Percentiles rank a stretch among this genome's conserved stretches.
phyloP scores from a whole-genome alignment of 208 protist species.

The Angomonas deanei region DNA sequence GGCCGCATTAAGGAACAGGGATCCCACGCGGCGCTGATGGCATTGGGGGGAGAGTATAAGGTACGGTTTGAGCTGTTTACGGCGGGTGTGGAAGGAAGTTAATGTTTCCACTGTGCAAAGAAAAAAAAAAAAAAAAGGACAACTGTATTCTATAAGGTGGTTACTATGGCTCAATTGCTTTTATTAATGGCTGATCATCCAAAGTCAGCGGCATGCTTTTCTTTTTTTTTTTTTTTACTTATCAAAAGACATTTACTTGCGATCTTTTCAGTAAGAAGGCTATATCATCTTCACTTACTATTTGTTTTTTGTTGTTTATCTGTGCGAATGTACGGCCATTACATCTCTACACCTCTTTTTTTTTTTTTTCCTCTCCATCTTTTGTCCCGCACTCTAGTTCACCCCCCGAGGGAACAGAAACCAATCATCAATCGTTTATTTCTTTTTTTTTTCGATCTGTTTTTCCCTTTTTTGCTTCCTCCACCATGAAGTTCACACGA shows the following conservation, averaged over 20 bases:
- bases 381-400: too few relatives aligned
- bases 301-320: not conserved
- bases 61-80: conserved; percentile 56
- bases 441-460: conserved; percentile 2
- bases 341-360: not conserved
- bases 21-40: conserved; percentile 77
- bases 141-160: too few relatives aligned
- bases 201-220: not conserved
- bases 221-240: conserved; percentile 9
- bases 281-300: too few relatives aligned
- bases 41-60: conserved; percentile 61
- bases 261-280: too few relatives aligned
- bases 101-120: conserved; percentile 3
- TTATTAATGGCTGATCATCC: too few relatives aligned
- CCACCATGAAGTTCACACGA: too few relatives aligned
- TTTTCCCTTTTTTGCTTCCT: too few relatives aligned
- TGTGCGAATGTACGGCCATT: not conserved
- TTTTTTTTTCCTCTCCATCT: conserved; percentile 7
- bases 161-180: too few relatives aligned
- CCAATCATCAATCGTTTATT: not conserved
- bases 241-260: too few relatives aligned
- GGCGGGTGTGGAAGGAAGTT: too few relatives aligned
- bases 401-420: not conserved
- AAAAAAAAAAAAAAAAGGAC: conserved; percentile 13
- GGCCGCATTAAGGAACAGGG: conserved; percentile 67